Percentiles rank a stretch among this genome's conserved stretches.
Evolutionary conservation across 257 asterid genomes (phyloP).

Genomic region (Solanum corneliomulleri): DNA sequence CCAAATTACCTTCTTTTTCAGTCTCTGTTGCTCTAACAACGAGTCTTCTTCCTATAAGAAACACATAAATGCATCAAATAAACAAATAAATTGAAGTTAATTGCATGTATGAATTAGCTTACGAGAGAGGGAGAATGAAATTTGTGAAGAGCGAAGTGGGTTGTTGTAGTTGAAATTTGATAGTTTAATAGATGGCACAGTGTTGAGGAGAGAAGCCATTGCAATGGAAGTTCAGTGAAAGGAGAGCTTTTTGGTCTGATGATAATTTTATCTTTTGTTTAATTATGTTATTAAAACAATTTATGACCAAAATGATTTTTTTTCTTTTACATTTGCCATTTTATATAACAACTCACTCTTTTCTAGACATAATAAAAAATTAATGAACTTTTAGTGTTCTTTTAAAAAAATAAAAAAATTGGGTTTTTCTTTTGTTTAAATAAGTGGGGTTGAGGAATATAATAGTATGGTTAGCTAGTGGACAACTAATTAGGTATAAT

Average conservation of each 20-base stretch:
- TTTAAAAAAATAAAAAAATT: no score
- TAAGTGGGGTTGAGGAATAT: background rate
- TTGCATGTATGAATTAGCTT: conserved; percentile 4
- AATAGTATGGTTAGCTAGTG: background rate
- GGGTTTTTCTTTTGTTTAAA: background rate
- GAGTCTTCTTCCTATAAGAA: conserved; percentile 40
- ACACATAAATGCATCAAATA: background rate
- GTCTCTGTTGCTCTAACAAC: conserved; percentile 79
- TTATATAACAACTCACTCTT: background rate
- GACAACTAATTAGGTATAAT: no score
- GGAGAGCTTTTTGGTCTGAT: background rate
- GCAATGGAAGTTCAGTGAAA: background rate
- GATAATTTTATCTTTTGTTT: background rate
- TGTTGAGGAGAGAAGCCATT: conserved; percentile 58
- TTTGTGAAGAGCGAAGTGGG: conserved; percentile 24
- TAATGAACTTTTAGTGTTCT: background rate
- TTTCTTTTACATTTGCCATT: background rate
- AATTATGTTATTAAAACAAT: background rate
- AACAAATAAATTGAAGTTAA: background rate
- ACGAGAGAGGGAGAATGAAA: conserved; percentile 32
- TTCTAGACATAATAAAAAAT: background rate
- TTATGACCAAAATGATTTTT: background rate
- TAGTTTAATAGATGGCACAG: conserved; percentile 23
- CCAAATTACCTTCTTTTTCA: conserved; percentile 43
- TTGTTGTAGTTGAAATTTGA: conserved; percentile 11